Conservation (phyloP, 148 eudicot genomes). For the Fallopia convolvulus region DNA sequence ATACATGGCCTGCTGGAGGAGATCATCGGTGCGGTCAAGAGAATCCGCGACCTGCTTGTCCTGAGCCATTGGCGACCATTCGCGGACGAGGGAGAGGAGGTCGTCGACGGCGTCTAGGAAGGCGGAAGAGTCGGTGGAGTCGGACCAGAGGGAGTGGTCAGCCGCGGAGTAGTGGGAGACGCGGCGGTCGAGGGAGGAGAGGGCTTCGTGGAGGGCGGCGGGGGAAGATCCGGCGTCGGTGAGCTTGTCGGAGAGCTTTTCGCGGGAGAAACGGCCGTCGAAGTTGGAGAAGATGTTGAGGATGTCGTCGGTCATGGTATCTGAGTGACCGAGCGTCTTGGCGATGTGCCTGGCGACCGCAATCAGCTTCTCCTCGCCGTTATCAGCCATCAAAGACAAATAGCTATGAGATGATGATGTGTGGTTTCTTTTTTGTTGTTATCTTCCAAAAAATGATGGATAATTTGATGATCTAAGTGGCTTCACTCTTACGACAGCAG, state of each 20-base stretch:
- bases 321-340: conserved; percentile 78
- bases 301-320: conserved; percentile 82
- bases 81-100: conserved; percentile 31
- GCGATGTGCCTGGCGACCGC: conserved; percentile 95
- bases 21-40: conserved; percentile 62
- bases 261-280: conserved; percentile 71
- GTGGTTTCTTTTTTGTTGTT: background rate
- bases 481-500: background rate
- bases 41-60: conserved; percentile 32
- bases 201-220: conserved; percentile 27
- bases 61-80: conserved; percentile 42
- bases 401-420: background rate
- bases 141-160: conserved; percentile 63
- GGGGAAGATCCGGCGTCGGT: conserved; percentile 16
- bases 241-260: conserved; percentile 43
- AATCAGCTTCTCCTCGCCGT: conserved; percentile 87
- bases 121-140: conserved; percentile 40
- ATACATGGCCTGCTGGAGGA: conserved; percentile 61
- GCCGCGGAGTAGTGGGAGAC: conserved; percentile 43
- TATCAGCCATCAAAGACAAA: conserved; percentile 38
- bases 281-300: conserved; percentile 88
- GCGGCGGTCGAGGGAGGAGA: conserved; percentile 42
- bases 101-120: conserved; percentile 63
- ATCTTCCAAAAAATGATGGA: background rate
- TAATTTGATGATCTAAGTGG: background rate